These are phyloP conservation scores for Pelargonium myrrhifolium DNA, from an alignment of 441 rosid species.

Conservation along the genomic window DNA sequence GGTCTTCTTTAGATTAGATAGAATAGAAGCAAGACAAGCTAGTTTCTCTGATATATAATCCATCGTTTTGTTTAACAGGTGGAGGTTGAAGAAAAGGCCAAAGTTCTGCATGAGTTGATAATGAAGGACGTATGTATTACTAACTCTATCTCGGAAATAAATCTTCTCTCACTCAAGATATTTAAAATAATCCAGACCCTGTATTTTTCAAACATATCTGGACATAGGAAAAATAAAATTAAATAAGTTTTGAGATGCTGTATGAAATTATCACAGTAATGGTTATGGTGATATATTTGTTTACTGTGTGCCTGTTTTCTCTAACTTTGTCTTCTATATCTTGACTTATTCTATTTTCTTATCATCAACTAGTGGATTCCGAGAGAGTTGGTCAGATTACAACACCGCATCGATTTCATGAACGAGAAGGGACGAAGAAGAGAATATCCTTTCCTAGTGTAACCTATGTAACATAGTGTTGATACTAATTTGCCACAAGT, in stretches of 20 bases:
- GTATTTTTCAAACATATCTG: too few species aligned
- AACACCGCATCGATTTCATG: conserved; percentile 34
- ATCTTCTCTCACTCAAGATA: too few species aligned
- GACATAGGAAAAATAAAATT: too few species aligned
- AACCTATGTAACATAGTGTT: background rate
- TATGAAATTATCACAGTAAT: background rate
- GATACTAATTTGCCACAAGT: background rate
- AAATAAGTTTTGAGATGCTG: too few species aligned
- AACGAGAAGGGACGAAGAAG: conserved; percentile 52
- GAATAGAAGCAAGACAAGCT: background rate
- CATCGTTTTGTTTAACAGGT: conserved; percentile 24
- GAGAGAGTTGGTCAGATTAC: conserved; percentile 34
- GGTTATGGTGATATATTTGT: background rate
- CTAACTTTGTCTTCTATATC: background rate
- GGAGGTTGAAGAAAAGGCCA: conserved; percentile 42
- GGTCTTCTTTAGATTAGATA: background rate
- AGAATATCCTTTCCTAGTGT: conserved; percentile 47
- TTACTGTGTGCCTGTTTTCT: too few species aligned
- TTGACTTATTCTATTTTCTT: background rate
- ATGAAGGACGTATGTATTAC: conserved; percentile 34
- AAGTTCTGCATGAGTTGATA: conserved; percentile 38
- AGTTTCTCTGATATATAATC: background rate
- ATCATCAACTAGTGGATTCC: conserved; percentile 32
- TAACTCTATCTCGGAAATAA: background rate
- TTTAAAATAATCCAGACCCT: background rate